These are phyloP conservation scores for Fusarium azukiicola DNA, from an alignment of 2,329 filamentous ascomycete genomes.

Conservation along the genomic window DNA sequence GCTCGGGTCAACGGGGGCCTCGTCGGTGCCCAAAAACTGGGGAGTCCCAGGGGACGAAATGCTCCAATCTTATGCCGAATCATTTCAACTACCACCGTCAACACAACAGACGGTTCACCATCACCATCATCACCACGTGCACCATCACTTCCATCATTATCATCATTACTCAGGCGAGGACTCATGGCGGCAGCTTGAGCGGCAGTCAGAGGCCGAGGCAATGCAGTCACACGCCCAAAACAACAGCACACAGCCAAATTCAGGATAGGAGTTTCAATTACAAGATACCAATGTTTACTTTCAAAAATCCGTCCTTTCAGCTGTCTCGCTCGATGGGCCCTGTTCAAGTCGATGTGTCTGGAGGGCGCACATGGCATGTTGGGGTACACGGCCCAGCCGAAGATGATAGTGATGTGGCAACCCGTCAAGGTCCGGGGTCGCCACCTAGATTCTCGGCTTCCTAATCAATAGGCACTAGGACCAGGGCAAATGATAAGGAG, in stretches of 20 bases:
- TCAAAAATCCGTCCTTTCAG: not conserved
- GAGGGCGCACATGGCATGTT: not conserved
- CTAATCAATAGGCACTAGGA: not conserved
- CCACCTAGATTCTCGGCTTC: not conserved
- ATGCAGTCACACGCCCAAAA: constrained; percentile 39
- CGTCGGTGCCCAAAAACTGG: constrained; percentile 40
- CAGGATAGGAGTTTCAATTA: constrained; percentile 25
- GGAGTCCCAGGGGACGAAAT: constrained; percentile 30
- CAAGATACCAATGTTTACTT: not conserved
- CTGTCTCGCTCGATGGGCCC: not conserved
- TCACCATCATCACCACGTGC: constrained; percentile 46
- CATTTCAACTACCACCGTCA: constrained; percentile 36
- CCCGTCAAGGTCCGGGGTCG: not conserved
- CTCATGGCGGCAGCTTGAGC: constrained; percentile 42
- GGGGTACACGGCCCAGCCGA: constrained; percentile 2
- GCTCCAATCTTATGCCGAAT: constrained; percentile 30
- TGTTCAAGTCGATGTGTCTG: not conserved
- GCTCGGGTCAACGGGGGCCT: constrained; percentile 31
- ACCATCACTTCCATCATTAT: constrained; percentile 50
- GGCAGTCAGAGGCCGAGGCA: constrained; percentile 46
- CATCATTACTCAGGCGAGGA: constrained; percentile 43
- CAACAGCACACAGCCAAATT: constrained; percentile 29
- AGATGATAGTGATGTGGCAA: constrained; percentile 9
- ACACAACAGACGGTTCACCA: constrained; percentile 44
- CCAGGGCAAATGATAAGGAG: constrained; percentile 10